These are phyloP conservation scores for Fusarium anguioides DNA, from an alignment of 2,329 filamentous ascomycete genomes.

Conservation along the genomic window DNA sequence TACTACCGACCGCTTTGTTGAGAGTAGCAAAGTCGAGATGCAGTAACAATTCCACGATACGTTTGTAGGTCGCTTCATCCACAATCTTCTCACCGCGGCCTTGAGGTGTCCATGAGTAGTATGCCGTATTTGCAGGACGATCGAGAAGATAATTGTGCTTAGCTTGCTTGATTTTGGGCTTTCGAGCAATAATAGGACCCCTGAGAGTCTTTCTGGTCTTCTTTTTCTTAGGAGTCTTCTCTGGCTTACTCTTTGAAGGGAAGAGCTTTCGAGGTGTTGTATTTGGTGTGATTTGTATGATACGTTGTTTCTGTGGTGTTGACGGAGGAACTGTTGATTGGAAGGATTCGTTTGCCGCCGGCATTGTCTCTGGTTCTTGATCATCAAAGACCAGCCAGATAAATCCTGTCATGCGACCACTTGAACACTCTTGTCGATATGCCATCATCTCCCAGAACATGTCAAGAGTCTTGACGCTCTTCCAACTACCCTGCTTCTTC, in stretches of 20 bases:
- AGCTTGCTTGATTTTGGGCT: slow-evolving; percentile 72
- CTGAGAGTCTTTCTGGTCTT: slow-evolving; percentile 60
- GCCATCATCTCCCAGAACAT: slow-evolving; percentile 99
- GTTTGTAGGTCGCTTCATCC: slow-evolving; percentile 72
- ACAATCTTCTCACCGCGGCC: slow-evolving; percentile 74
- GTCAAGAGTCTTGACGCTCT: slow-evolving; percentile 83
- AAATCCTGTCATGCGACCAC: slow-evolving; percentile 91
- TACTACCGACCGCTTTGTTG: slow-evolving; percentile 71
- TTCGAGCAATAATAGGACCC: slow-evolving; percentile 71
- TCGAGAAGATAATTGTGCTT: slow-evolving; percentile 62
- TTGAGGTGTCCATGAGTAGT: slow-evolving; percentile 73
- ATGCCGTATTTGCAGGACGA: slow-evolving; percentile 64
- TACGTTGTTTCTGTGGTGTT: slow-evolving; percentile 50
- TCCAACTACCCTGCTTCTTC: slow-evolving; percentile 77
- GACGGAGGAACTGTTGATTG: slow-evolving; percentile 39
- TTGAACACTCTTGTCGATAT: slow-evolving; percentile 94
- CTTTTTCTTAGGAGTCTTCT: slow-evolving; percentile 38
- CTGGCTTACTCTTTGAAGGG: slow-evolving; percentile 36
- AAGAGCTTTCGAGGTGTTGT: slow-evolving; percentile 52
- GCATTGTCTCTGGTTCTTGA: slow-evolving; percentile 30
- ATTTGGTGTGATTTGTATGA: slow-evolving; percentile 44
- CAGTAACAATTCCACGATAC: slow-evolving; percentile 75
- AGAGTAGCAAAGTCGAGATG: slow-evolving; percentile 78
- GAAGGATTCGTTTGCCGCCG: slow-evolving; percentile 34
- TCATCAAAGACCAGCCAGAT: slow-evolving; percentile 90